Conservation (phyloP, 257 asterid genomes). For the Solanum sparsipilum region DNA sequence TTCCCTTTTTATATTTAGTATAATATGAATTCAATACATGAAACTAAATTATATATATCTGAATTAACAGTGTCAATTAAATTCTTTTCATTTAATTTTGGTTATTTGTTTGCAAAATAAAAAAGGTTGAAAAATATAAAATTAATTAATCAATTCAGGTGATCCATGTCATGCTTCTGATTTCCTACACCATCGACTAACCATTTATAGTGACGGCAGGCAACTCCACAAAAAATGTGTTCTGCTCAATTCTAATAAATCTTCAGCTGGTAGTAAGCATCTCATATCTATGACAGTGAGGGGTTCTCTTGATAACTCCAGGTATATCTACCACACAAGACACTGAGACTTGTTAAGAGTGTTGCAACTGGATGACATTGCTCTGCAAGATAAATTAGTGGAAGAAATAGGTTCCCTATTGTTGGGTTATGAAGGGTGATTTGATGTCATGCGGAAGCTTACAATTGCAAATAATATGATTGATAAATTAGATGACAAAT, state of each 20-base stretch:
- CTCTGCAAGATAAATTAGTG: background rate
- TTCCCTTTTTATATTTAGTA: too few relatives aligned
- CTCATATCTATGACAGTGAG: background rate
- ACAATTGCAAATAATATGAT: too few relatives aligned
- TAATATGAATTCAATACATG: too few relatives aligned
- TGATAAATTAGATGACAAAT: too few relatives aligned
- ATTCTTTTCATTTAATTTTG: too few relatives aligned
- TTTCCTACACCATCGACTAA: background rate
- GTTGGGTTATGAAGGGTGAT: too few relatives aligned
- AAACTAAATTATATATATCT: too few relatives aligned
- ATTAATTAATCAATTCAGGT: background rate
- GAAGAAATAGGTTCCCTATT: background rate
- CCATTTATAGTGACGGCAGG: background rate
- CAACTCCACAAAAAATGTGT: background rate
- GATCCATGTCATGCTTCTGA: background rate
- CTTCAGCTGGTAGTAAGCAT: background rate
- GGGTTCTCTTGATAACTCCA: rapidly evolving
- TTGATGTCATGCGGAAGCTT: background rate
- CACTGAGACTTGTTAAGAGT: conserved; percentile 4
- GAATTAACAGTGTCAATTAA: too few relatives aligned
- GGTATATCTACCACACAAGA: background rate
- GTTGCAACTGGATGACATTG: background rate
- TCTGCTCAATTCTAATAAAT: background rate
- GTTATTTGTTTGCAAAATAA: too few relatives aligned
- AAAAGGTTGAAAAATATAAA: too few relatives aligned